Conservation (phyloP, 805 yeast species). For the Ogataea allantospora region DNA sequence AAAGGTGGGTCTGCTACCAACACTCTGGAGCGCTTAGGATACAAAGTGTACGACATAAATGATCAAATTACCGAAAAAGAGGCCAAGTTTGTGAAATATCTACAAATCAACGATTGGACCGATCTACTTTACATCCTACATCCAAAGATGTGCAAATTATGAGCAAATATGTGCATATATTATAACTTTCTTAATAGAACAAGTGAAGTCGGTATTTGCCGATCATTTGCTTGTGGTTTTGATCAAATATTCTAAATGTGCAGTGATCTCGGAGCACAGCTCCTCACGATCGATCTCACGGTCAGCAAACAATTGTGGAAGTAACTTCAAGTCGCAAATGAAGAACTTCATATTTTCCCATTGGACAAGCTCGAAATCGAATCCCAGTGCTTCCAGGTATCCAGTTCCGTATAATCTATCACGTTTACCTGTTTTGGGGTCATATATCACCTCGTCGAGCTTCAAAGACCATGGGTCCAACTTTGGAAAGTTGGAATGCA, state of each 20-base stretch:
- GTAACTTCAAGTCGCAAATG: slow-evolving; percentile 49
- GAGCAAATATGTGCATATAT: neutral
- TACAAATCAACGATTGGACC: slow-evolving; percentile 22
- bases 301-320: slow-evolving; percentile 43
- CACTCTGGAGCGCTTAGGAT: slow-evolving; percentile 26
- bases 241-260: slow-evolving; percentile 43
- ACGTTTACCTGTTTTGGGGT: slow-evolving; percentile 42
- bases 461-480: slow-evolving; percentile 58
- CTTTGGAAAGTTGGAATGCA: slow-evolving; percentile 69
- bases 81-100: slow-evolving; percentile 15
- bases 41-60: slow-evolving; percentile 21
- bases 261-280: slow-evolving; percentile 49
- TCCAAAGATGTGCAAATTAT: slow-evolving; percentile 12
- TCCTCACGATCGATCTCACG: slow-evolving; percentile 34
- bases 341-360: slow-evolving; percentile 58
- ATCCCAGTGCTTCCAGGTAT: slow-evolving; percentile 48
- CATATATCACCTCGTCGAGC: slow-evolving; percentile 39
- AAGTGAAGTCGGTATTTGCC: neutral
- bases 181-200: neutral
- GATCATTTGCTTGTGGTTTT: slow-evolving; percentile 14
- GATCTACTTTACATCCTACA: slow-evolving; percentile 16
- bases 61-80: slow-evolving; percentile 12
- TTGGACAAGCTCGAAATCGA: slow-evolving; percentile 56
- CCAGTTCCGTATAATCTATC: slow-evolving; percentile 60
- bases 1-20: slow-evolving; percentile 37